Percentiles rank a stretch among this genome's conserved stretches.
Conservation (phyloP, 805 yeast genomes). For the Aciculoconidium aculeatum region DNA sequence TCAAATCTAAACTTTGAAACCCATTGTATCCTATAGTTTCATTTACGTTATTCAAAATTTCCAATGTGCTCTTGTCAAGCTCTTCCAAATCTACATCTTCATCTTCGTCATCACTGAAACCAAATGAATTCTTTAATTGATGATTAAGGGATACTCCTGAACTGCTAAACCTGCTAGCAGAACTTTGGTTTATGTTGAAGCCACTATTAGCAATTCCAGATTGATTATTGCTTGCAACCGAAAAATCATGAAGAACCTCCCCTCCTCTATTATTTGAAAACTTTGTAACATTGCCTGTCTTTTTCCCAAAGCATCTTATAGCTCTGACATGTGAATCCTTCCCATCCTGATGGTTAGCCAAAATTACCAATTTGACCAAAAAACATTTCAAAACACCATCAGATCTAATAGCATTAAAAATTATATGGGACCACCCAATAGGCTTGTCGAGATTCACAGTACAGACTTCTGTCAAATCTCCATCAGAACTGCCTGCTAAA, state of each 20-base stretch:
- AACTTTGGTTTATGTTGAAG: slow-evolving; percentile 2
- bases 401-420: slow-evolving; percentile 47
- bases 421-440: slow-evolving; percentile 70
- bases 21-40: slow-evolving; percentile 41
- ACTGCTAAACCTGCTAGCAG: slow-evolving; percentile 3
- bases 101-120: slow-evolving; percentile 9
- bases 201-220: slow-evolving; percentile 6
- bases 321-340: slow-evolving; percentile 90
- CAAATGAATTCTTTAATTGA: slow-evolving; percentile 2
- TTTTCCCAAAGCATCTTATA: slow-evolving; percentile 48
- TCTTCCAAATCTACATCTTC: slow-evolving; percentile 6
- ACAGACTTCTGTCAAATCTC: slow-evolving; percentile 64
- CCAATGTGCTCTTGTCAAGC: slow-evolving; percentile 18
- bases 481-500: slow-evolving; percentile 67
- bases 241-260: slow-evolving; percentile 10
- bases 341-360: slow-evolving; percentile 88
- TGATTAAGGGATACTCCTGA: slow-evolving; percentile 3
- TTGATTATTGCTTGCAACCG: slow-evolving; percentile 18
- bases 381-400: slow-evolving; percentile 62
- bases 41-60: slow-evolving; percentile 26
- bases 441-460: slow-evolving; percentile 58
- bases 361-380: slow-evolving; percentile 53
- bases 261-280: neutral
- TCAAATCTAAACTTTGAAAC: slow-evolving; percentile 33
- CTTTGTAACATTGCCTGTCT: slow-evolving; percentile 11